Base-by-base conservation (phyloP, 2,329 filamentous ascomycete species). In the Arthrobotrys iridis region DNA sequence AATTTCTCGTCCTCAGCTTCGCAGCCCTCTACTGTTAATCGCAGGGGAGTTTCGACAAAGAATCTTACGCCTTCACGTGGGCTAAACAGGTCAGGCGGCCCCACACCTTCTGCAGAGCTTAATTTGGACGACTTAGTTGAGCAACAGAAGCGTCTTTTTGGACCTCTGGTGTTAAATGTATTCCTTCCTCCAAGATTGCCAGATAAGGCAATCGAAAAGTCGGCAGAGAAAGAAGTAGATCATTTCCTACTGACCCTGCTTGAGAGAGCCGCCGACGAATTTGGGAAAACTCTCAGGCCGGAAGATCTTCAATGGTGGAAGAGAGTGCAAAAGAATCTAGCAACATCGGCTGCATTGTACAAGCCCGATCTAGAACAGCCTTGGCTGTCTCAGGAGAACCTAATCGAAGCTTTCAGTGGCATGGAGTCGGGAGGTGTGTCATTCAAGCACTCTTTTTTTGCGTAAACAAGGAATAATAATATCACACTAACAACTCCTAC, bases 161-260 rank as follows among this genome's bases (percentile, higher is more conserved):
- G 33, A 6, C 62, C 20, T 24, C 72, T 85, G 1, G 80, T 85
- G 37, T 78, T 85, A 37, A 84, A 87, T 77, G 78, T 86, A 0
- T 85, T 86, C 18, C 81, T 87, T 0, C 85, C 85, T 0, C 84
- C 85, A 0, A 81, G 84, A 41, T 79, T 86, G 0, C 85, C 85
- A 0, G 82, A 85, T 55, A 33, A 78, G 45, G 79, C 82, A 11
- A 81, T 83, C 33, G 78, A 79, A 0, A 64, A 78, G 13, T 66
- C 8, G 22, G 10, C 22, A 20, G 59, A 72, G 33, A 68, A 41
- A 15, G 58, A 68, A n/a, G 35, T 40, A 1, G 59, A 77, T 18
- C 55, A 62, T 18, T 58, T 41, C 15, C 28, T 77, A 3, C 20
- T 75, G 0, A 26, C 24, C 8, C 22, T 65, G 4, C 37, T 73